Conservation (phyloP, 1,284 basidiomycete genomes). For the Leccinum fuscescens region DNA sequence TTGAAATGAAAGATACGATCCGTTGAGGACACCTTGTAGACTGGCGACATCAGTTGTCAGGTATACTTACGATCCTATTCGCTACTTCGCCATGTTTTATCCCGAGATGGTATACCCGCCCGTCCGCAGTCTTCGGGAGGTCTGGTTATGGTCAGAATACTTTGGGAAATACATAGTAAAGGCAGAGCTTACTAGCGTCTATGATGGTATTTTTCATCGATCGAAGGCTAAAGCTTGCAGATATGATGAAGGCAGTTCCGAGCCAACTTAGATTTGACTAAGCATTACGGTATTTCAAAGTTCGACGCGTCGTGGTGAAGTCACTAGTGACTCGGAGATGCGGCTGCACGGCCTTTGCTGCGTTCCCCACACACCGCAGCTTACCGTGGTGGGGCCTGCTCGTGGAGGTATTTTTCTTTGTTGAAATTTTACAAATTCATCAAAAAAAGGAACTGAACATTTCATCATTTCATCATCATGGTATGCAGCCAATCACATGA, state of each 20-base stretch:
- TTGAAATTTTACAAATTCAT: neutral
- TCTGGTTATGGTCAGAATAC: slow-evolving; percentile 42
- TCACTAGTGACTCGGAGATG: neutral
- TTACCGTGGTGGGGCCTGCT: neutral
- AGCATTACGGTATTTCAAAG: slow-evolving; percentile 8
- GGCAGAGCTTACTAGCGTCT: slow-evolving; percentile 30
- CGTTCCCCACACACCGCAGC: slow-evolving; percentile 4
- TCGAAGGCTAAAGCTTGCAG: neutral
- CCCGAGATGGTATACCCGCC: slow-evolving; percentile 77
- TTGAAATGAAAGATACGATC: slow-evolving; percentile 1
- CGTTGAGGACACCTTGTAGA: neutral
- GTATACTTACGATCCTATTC: slow-evolving; percentile 68
- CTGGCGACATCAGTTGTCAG: neutral
- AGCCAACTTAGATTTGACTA: slow-evolving; percentile 12
- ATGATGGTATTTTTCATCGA: slow-evolving; percentile 28
- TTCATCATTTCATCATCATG: neutral
- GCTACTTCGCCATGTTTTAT: slow-evolving; percentile 74
- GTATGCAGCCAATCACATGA: neutral
- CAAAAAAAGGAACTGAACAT: neutral
- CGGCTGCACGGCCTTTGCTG: neutral
- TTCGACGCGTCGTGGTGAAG: neutral
- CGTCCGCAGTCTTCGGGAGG: slow-evolving; percentile 69
- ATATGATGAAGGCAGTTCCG: neutral
- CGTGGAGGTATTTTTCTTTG: neutral
- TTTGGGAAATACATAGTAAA: neutral